phyloP scores from a whole-genome alignment of 2,329 filamentous ascomycete genomes.

The Aspergillus sp. region DNA sequence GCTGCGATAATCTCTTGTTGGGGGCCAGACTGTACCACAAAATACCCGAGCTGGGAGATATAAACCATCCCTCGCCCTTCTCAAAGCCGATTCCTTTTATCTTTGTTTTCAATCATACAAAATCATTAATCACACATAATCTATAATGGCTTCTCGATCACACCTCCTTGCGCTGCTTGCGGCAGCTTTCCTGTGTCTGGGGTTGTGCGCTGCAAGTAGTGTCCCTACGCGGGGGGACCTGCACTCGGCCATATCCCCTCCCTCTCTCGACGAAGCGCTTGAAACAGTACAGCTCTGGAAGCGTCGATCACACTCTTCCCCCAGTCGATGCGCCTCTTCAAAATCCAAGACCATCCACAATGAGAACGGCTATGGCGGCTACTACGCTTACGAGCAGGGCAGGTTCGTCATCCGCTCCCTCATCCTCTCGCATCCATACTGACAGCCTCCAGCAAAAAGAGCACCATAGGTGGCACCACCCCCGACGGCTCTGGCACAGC shows the following conservation, averaged over 20 bases:
- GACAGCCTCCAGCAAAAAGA: not conserved
- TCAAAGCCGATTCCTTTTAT: too few species aligned
- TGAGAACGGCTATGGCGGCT: not conserved
- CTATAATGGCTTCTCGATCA: not conserved
- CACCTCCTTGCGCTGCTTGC: not conserved
- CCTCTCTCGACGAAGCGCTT: not conserved
- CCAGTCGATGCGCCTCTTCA: not conserved
- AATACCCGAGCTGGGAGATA: not conserved
- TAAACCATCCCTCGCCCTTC: not conserved
- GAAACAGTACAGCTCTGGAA: not conserved
- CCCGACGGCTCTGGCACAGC: slow-evolving; percentile 5
- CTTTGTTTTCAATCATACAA: not conserved
- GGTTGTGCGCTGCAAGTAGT: not conserved
- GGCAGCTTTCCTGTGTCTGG: not conserved
- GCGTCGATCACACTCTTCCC: not conserved
- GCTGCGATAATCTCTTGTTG: not conserved
- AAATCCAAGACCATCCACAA: not conserved
- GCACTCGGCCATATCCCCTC: not conserved
- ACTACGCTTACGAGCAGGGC: not conserved
- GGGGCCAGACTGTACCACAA: not conserved
- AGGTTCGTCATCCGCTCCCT: not conserved
- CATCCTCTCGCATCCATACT: not conserved
- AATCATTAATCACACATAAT: not conserved
- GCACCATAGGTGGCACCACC: slow-evolving; percentile 5
- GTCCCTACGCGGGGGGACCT: not conserved